Percentiles rank a stretch among this genome's conserved stretches.
These are phyloP conservation scores for Pleoardoris graminearum DNA, from an alignment of 2,329 filamentous ascomycete species.

Conservation along the genomic window DNA sequence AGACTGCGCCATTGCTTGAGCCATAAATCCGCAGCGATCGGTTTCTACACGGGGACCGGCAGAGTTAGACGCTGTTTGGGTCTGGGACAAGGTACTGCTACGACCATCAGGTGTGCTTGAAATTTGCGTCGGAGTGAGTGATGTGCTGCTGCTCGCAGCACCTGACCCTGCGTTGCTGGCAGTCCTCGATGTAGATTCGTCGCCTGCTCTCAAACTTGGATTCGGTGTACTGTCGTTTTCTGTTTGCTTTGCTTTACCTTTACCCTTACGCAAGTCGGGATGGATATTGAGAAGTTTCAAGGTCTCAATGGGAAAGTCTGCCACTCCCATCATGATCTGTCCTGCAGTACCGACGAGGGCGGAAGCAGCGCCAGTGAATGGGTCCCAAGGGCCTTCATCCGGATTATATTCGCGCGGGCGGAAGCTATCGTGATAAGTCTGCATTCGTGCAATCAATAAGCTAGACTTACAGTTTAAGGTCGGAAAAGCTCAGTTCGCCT, in stretches of 20 bases:
- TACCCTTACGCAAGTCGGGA: conserved; percentile 41
- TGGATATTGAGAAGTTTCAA: conserved; percentile 54
- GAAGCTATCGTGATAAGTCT: conserved; percentile 29
- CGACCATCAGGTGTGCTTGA: conserved; percentile 3
- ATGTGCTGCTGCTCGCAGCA: conserved; percentile 22
- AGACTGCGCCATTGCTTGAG: conserved; percentile 37
- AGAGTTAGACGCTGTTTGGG: neutral
- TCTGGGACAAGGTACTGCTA: neutral
- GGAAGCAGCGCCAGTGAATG: conserved; percentile 60
- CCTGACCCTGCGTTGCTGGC: conserved; percentile 20
- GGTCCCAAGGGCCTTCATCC: conserved; percentile 47
- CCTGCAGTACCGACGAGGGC: conserved; percentile 83
- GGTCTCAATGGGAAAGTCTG: conserved; percentile 67
- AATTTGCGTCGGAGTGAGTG: conserved; percentile 24
- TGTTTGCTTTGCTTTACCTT: conserved; percentile 20
- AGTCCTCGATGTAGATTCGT: conserved; percentile 16
- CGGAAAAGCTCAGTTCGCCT: conserved; percentile 40
- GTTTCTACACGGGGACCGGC: conserved; percentile 11
- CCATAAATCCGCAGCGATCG: conserved; percentile 36
- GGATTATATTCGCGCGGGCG: conserved; percentile 46
- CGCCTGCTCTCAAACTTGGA: conserved; percentile 16
- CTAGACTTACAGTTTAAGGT: conserved; percentile 43
- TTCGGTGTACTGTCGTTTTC: conserved; percentile 14
- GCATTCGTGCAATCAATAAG: neutral
- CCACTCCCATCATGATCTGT: conserved; percentile 78